phyloP scores from a whole-genome alignment of 305 asterid species.

The Rubia balearica region DNA sequence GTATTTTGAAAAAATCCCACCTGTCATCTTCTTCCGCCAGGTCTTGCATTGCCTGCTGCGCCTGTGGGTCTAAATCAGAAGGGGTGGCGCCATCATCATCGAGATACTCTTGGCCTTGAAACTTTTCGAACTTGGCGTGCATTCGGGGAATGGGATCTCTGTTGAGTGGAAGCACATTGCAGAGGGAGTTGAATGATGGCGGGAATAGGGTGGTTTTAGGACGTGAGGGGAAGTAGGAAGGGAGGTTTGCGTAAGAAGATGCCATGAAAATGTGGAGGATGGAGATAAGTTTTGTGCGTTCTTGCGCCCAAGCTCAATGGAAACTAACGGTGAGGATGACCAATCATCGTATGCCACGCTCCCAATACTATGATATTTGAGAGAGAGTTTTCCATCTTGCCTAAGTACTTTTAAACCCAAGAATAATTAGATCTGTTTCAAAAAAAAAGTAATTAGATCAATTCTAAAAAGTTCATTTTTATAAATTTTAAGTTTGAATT shows the following conservation, averaged over 20 bases:
- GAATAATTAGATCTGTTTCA: too few relatives aligned
- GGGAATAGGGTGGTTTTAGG: conserved; percentile 23
- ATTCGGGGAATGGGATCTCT: conserved; percentile 23
- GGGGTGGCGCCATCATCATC: conserved; percentile 19
- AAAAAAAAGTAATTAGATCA: too few relatives aligned
- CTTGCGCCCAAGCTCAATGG: not conserved
- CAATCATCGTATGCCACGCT: conserved; percentile 8
- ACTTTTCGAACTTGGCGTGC: conserved; percentile 67
- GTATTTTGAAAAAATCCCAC: conserved; percentile 20
- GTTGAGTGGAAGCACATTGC: conserved; percentile 25
- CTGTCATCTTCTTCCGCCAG: conserved; percentile 69
- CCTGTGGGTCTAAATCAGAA: conserved; percentile 18
- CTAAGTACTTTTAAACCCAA: too few relatives aligned
- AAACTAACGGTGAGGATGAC: conserved; percentile 6
- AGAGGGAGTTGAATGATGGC: conserved; percentile 18
- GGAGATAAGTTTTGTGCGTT: conserved; percentile 6
- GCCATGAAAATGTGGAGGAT: conserved; percentile 33
- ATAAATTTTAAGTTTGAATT: too few relatives aligned
- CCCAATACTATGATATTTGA: not conserved
- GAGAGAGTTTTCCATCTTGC: too few relatives aligned
- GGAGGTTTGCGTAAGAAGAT: conserved; percentile 31
- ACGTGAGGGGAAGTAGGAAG: conserved; percentile 17
- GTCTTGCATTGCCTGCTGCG: conserved; percentile 17
- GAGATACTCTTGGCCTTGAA: conserved; percentile 43
- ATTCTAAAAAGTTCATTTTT: too few relatives aligned